Evolutionary conservation across 2,329 filamentous ascomycete genomes (phyloP), one percentile per base, ranked within the genome.

Genomic region (Xylaria sp.): DNA sequence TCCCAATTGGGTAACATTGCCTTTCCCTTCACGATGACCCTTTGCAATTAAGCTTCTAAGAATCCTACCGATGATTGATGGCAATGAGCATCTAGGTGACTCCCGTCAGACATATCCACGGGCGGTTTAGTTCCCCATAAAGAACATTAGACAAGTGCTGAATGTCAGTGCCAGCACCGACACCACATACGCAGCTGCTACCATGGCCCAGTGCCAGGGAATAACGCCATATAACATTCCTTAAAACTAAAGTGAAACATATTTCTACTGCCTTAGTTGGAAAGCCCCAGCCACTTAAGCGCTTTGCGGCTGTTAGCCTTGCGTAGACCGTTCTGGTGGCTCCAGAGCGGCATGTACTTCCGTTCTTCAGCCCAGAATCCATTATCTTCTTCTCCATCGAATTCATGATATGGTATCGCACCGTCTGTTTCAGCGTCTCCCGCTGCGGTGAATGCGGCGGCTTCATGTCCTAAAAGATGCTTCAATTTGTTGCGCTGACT

Each of bases 221-320:
- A 18, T 3, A 12, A 23, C 20, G 18, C 13, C 3, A 28, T 13
- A 4, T 51, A 37, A 34, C 3, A 13, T 2, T 39, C 28, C 15
- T 2, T 5, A 46, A 25, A 25, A 6, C 20, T 10, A 34, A 39
- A 15, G 37, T 46, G 15, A 46, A 34, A n/a, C 18, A 2, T 25
- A 46, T 37, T 2, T 12, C 10, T n/a, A 46, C 15, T 12, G 20
- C 4, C n/a, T 70, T 48, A 74, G 2, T 34, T 76, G n/a, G 76
- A 58, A 4, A 87, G 76, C 0, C 86, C 86, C 1, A 88, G 79
- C 74, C 86, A 87, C 75, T 86, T 87, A 62, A 87, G 80, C 7
- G 86, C 86, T 75, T 88, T 88, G 8, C 82, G 81, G 59, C 81
- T 85, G 66, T 82, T 84, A 1, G 80, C 81, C 75, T 82, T 83